Conservation (phyloP, 306 rosid species). For the Cajanus cajan region DNA sequence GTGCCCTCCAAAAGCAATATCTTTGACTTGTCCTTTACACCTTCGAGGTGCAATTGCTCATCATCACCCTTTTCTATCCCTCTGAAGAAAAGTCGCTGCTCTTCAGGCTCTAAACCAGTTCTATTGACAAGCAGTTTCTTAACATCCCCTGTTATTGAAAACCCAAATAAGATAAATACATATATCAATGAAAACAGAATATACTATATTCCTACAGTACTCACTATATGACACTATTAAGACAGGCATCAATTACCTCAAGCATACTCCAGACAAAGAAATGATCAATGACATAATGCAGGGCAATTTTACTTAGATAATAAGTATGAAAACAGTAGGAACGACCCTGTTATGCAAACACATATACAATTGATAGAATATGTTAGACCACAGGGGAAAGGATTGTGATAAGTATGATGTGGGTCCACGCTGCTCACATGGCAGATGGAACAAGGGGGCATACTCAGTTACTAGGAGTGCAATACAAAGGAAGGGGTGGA, state of each 20-base stretch:
- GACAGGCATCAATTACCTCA: conserved; percentile 1
- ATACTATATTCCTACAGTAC: not conserved
- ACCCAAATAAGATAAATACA: conserved; percentile 24
- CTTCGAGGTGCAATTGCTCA: conserved; percentile 62
- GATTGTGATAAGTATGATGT: not conserved
- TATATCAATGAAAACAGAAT: conserved; percentile 6
- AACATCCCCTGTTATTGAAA: conserved; percentile 61
- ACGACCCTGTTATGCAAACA: conserved; percentile 37
- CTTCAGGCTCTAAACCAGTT: conserved; percentile 63
- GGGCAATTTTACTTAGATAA: not conserved
- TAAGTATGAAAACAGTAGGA: not conserved
- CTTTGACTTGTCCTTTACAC: conserved; percentile 82
- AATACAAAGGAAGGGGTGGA: not conserved
- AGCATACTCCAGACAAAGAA: not conserved
- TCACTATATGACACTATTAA: not conserved
- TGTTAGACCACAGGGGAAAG: not conserved
- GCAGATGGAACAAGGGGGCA: not conserved
- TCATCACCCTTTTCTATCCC: conserved; percentile 76
- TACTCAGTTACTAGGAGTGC: not conserved
- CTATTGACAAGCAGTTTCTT: conserved; percentile 52
- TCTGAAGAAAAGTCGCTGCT: conserved; percentile 78
- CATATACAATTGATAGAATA: not conserved
- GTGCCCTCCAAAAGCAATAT: conserved; percentile 58
- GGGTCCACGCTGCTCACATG: not conserved
- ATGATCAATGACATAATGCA: not conserved